Conservation (phyloP, 73 alveolate genomes). For the Stentor roeselii region DNA sequence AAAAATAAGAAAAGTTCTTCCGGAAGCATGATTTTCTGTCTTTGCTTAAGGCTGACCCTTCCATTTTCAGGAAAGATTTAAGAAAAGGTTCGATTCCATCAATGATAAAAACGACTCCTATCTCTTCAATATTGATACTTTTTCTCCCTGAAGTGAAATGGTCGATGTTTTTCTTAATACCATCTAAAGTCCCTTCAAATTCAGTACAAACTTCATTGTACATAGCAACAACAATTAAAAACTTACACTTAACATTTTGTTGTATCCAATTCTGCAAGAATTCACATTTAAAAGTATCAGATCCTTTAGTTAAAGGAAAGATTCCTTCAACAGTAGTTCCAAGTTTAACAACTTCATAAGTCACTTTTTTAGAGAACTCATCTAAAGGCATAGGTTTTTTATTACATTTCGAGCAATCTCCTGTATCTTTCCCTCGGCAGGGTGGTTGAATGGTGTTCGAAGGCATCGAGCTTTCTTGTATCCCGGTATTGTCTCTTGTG, state of each 20-base stretch:
- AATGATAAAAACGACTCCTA: not conserved
- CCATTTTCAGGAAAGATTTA: not conserved
- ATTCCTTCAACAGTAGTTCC: not conserved
- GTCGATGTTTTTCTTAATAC: slow-evolving; percentile 31
- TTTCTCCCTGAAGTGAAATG: not conserved
- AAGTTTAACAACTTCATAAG: not conserved
- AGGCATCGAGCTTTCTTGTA: too few relatives aligned
- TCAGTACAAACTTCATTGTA: slow-evolving; percentile 40
- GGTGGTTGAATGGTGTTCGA: not conserved
- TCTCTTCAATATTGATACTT: not conserved
- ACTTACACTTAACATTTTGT: not conserved
- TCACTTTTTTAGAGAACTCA: not conserved
- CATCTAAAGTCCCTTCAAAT: slow-evolving; percentile 34
- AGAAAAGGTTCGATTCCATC: not conserved
- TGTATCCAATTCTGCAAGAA: not conserved
- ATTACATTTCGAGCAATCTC: not conserved
- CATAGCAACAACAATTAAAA: slow-evolving; percentile 39
- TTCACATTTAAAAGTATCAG: not conserved
- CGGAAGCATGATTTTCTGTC: not conserved
- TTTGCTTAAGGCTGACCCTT: not conserved
- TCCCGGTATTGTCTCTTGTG: too few relatives aligned
- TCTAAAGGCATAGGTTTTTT: not conserved
- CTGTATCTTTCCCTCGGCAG: not conserved
- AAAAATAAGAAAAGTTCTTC: not conserved
- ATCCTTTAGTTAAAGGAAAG: not conserved